phyloP scores from a whole-genome alignment of 225 moss, liverwort and hornwort genomes.

The Sphagnum tenellum region DNA sequence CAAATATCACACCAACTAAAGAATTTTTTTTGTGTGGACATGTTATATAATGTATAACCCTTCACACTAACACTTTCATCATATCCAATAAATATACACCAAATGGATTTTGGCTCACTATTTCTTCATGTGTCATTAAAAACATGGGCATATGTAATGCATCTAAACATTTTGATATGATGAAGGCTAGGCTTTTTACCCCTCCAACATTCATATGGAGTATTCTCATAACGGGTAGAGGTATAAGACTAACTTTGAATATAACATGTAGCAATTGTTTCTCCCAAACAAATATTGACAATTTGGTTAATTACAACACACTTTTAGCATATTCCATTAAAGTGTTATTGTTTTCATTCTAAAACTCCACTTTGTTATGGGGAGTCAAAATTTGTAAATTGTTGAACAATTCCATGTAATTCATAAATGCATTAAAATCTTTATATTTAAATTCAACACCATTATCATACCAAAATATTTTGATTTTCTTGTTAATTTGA shows the following conservation, averaged over 20 bases:
- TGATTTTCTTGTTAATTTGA: too few species aligned
- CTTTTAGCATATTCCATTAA: background rate
- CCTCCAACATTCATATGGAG: background rate
- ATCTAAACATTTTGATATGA: constrained; percentile 4
- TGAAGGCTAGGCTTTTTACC: background rate
- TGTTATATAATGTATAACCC: background rate
- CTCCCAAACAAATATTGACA: constrained; percentile 1
- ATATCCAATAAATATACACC: background rate
- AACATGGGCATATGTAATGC: background rate
- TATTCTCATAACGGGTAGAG: background rate
- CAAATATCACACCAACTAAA: constrained; percentile 1
- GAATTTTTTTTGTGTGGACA: background rate
- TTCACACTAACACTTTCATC: constrained; percentile 1
- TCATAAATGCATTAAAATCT: background rate
- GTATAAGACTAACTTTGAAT: background rate
- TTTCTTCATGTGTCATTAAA: background rate
- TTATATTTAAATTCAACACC: background rate
- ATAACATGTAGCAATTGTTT: constrained; percentile 1
- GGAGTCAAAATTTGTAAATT: background rate
- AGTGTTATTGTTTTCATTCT: background rate
- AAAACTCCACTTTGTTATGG: constrained; percentile 4
- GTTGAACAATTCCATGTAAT: background rate
- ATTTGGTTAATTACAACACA: background rate
- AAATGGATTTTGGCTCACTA: background rate
- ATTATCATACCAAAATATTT: background rate